Evolutionary conservation across 1,284 basidiomycete species (phyloP), one percentile per base, ranked within the genome.

Genomic region (Sanghuangporus baumii): DNA sequence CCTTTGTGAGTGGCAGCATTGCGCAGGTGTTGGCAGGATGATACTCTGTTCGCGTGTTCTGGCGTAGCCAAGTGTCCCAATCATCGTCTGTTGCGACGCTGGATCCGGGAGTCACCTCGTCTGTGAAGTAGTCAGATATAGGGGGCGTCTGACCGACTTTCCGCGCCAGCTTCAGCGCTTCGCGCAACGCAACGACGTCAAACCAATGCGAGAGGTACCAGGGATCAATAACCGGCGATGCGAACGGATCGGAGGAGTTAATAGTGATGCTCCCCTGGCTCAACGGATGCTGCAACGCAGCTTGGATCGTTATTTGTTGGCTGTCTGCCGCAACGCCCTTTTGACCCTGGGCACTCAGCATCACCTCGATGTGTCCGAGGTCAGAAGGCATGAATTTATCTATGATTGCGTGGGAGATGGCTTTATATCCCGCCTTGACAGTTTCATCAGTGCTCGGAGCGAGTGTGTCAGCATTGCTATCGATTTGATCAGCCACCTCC

Each of bases 251-350:
- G 26, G 74, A 75, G 8, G 79, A 82, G 66, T 76, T 80, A 75
- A 89, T 74, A 64, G 73, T 74, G 5, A 78, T 55, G 0, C 69
- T 69, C n/a, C 76, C 76, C 56, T 74, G 72, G 50, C 75, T 84
- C 65, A 87, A 77, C 0, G 87, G 85, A 67, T 87, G 86, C 70
- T 91, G 88, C 34, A 89, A 71, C 0, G 87, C 88, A 5, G 83
- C 82, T 70, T 90, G 87, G 48, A 91, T 78, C 3, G 76, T 76
- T 54, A 87, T 75, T 16, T 73, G 73, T 54, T 75, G 72, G 46
- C 68, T 71, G n/a, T 74, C 73, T 48, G 68, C 66, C 5, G 43
- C 16, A n/a, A 46, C 43, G 54, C 68, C 69, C 16, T 75, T 74
- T 0, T 78, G 74, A 6, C 79, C 75, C 16, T 82, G 85, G 65